phyloP scores from a whole-genome alignment of 2,329 filamentous ascomycete species.

The Pleomassaria siparia region DNA sequence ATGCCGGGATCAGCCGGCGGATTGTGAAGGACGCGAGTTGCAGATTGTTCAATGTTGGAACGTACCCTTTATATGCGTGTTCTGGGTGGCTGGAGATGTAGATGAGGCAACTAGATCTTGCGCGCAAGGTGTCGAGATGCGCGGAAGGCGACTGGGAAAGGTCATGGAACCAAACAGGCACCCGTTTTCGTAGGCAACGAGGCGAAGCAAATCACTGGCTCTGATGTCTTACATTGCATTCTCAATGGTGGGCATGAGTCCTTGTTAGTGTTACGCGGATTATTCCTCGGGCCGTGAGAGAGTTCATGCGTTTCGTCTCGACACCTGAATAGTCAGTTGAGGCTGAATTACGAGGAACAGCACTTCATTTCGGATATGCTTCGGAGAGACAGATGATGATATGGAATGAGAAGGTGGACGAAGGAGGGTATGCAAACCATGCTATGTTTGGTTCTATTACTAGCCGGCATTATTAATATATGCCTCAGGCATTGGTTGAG shows the following conservation, averaged over 20 bases:
- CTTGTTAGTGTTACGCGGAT: neutral
- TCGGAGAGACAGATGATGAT: neutral
- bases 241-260: neutral
- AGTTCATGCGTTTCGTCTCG: constrained; percentile 3
- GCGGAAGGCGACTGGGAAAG: neutral
- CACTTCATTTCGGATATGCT: neutral
- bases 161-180: neutral
- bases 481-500: too few relatives aligned
- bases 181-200: neutral
- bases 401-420: neutral
- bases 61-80: neutral
- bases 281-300: neutral
- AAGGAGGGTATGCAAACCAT: neutral
- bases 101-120: neutral
- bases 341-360: neutral
- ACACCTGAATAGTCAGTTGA: constrained; percentile 1
- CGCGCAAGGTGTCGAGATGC: neutral
- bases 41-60: neutral
- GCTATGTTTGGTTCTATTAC: neutral
- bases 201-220: neutral
- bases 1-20: constrained; percentile 1
- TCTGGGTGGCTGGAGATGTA: neutral
- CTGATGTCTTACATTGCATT: neutral
- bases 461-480: too few relatives aligned
- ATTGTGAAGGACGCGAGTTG: neutral